Evolutionary conservation across 768 basidiomycete genomes (phyloP).

Genomic region (Boletus sp.): DNA sequence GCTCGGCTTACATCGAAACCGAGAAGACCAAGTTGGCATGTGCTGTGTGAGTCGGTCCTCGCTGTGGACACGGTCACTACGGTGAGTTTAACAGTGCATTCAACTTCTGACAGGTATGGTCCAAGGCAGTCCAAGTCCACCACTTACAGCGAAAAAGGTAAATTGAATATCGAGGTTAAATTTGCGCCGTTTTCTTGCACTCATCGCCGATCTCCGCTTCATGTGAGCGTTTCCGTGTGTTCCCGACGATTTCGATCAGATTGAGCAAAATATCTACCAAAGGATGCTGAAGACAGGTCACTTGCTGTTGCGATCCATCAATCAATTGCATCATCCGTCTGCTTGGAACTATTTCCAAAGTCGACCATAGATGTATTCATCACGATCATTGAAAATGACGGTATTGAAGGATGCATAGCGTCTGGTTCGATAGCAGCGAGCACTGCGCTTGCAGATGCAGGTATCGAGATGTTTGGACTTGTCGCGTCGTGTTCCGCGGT

Average conservation of each 20-base stretch:
- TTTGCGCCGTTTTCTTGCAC: conserved; percentile 91
- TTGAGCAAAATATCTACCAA: conserved; percentile 9
- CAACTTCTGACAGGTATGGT: conserved; percentile 58
- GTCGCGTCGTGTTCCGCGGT: conserved; percentile 84
- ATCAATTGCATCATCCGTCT: conserved; percentile 77
- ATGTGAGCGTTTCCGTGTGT: conserved; percentile 50
- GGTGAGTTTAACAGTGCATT: conserved; percentile 1
- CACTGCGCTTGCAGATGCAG: conserved; percentile 89
- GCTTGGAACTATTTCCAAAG: conserved; percentile 91
- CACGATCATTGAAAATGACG: conserved; percentile 88
- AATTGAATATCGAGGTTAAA: conserved; percentile 93
- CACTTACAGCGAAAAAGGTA: conserved; percentile 83
- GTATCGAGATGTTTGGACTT: conserved; percentile 87
- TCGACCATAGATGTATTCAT: conserved; percentile 91
- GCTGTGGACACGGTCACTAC: background rate
- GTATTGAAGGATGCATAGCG: conserved; percentile 84
- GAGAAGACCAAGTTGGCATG: conserved; percentile 92
- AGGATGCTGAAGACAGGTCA: conserved; percentile 95
- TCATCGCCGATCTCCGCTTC: conserved; percentile 76
- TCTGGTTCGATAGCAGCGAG: conserved; percentile 86
- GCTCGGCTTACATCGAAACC: conserved; percentile 95
- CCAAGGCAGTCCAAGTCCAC: conserved; percentile 81
- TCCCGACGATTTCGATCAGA: background rate
- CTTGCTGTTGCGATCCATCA: conserved; percentile 84
- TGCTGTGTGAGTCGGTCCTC: conserved; percentile 67